A percentile compares a stretch with the other conserved stretches of the same genome.
phyloP scores from a whole-genome alignment of 768 basidiomycete species.

The Daedaleopsis sinensis region DNA sequence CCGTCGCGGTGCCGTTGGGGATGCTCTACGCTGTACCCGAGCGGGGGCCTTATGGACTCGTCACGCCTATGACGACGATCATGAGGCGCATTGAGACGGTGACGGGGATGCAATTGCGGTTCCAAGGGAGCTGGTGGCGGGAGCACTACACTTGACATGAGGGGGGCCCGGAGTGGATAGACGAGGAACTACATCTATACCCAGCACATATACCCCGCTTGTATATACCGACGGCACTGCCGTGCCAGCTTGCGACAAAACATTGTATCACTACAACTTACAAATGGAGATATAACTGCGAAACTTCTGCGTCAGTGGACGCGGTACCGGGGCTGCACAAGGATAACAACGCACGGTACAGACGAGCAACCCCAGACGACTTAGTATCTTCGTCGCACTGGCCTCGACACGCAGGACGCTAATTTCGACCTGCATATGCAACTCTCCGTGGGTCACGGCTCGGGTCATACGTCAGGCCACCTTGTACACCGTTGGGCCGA shows the following conservation, averaged over 20 bases:
- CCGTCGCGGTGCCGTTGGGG: constrained; percentile 7
- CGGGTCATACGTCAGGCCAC: neutral
- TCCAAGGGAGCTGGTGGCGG: constrained; percentile 15
- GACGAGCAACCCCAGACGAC: neutral
- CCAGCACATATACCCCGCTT: neutral
- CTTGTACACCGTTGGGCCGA: neutral
- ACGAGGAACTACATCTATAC: neutral
- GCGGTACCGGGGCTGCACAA: neutral
- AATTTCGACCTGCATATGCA: neutral
- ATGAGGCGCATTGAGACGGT: constrained; percentile 19
- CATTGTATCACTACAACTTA: neutral
- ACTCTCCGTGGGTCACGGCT: neutral
- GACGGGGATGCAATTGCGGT: constrained; percentile 20
- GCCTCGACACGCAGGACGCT: neutral
- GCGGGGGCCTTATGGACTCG: constrained; percentile 22
- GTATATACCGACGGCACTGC: neutral
- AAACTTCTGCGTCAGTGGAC: neutral
- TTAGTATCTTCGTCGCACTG: neutral
- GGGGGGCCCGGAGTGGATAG: neutral
- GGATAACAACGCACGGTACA: neutral
- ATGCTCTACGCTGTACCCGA: constrained; percentile 19
- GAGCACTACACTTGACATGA: neutral
- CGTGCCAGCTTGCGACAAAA: neutral
- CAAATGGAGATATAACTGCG: neutral
- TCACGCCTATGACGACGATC: constrained; percentile 20